Conservation (phyloP, 2,329 filamentous ascomycete genomes). For the Penicillium frequentans region DNA sequence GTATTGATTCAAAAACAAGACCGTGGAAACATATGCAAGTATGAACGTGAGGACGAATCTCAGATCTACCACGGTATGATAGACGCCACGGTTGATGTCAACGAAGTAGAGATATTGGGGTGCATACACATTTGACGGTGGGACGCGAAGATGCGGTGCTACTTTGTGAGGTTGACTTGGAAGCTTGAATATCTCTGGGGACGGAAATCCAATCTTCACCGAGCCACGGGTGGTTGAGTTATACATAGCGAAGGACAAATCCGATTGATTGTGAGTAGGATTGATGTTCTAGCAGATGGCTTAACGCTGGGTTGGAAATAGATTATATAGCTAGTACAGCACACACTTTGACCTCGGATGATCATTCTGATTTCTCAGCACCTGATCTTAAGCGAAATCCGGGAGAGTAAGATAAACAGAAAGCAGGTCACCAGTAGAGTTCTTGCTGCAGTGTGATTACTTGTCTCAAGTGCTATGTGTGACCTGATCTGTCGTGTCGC, state of each 20-base stretch:
- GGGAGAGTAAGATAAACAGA: not conserved
- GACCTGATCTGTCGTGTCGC: not conserved
- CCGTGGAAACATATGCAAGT: slow-evolving; percentile 6
- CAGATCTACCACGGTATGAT: slow-evolving; percentile 1
- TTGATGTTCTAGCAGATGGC: not conserved
- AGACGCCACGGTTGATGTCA: slow-evolving; percentile 2
- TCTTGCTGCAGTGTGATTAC: not conserved
- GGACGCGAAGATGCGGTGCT: not conserved
- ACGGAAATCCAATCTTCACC: slow-evolving; percentile 4
- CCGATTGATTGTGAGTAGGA: too few relatives aligned
- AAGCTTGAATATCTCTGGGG: slow-evolving; percentile 1
- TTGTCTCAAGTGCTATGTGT: not conserved
- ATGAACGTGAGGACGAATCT: slow-evolving; percentile 10
- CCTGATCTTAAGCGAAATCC: not conserved
- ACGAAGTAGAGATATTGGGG: not conserved
- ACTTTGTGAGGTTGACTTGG: not conserved
- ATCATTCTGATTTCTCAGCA: not conserved
- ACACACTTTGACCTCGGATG: not conserved
- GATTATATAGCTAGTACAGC: not conserved
- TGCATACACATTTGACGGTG: not conserved
- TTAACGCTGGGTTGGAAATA: not conserved
- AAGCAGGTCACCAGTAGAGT: not conserved
- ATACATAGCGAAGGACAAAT: too few relatives aligned
- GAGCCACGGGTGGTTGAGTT: not conserved
- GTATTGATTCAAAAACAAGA: slow-evolving; percentile 11